Base-by-base conservation (phyloP, 2,329 filamentous ascomycete genomes). In the Aspergillus eucalypticola region DNA sequence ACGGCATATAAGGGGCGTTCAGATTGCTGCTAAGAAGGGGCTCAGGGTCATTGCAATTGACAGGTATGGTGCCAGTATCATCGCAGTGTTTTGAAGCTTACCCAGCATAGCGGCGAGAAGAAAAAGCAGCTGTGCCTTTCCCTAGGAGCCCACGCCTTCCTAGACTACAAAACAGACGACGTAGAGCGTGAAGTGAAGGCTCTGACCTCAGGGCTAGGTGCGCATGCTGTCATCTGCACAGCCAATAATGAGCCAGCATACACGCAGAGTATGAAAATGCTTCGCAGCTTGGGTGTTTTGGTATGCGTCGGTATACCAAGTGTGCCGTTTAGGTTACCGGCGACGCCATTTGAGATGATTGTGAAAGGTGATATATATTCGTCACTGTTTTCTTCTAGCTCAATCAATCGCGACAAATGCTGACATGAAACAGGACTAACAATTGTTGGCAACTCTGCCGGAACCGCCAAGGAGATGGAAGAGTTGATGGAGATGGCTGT, bases 221-320 rank as follows among this genome's bases (percentile, higher is more conserved):
- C 77, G 0, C 78, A 82, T 61, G 80, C 76, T 8, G 72, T 80
- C 3, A 80, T 82, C 19, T 81, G 79, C 44, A 77, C 79, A 0
- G 79, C 79, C 1, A 80, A 81, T n/a, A 74, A 72, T 21, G 78
- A 80, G 58, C 68, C 70, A 15, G 78, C 79, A 8, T 82, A 82
- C 61, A 66, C 69, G 29, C 78, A 81, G 58, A 79, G 78, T 35
- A 74, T 79, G 57, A 71, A 73, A 10, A 71, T 82, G 48, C 70
- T 80, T n/a, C 73, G 79, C 8, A 76, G 76, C 6, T 72, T 76
- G n/a, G 80, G 80, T 0, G 79, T 81, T 0, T 72, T 82, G 38
- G 79, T 82, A 1, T 82, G 79, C 35, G 79, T 82, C 4, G 80
- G 80, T 1, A 72, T 82, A 39, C 80, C 80, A 8, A 78, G 75